These are phyloP conservation scores for Trypanosomatidae sp. DNA, from an alignment of 208 protist genomes.

Conservation along the genomic window DNA sequence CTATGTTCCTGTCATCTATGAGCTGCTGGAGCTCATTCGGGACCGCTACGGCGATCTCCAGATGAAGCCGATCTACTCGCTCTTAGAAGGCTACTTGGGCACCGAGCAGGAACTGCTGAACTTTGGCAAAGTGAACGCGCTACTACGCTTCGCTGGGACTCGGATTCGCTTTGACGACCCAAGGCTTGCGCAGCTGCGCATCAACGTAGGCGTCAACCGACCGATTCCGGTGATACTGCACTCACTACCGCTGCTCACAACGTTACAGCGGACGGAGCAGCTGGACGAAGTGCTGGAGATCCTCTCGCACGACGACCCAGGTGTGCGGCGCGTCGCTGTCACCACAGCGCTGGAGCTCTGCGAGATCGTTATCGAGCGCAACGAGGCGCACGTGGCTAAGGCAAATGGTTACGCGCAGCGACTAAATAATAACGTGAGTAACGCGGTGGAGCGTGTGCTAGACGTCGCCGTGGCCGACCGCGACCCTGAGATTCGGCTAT, in stretches of 20 bases:
- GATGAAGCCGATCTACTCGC: conserved; percentile 45
- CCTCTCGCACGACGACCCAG: conserved; percentile 73
- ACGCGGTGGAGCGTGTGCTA: conserved; percentile 74
- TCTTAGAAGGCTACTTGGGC: conserved; percentile 60
- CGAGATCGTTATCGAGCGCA: conserved; percentile 51
- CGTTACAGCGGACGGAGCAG: conserved; percentile 68
- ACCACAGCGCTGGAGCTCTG: conserved; percentile 67
- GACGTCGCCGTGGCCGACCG: conserved; percentile 84
- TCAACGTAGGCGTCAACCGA: conserved; percentile 40
- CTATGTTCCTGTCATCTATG: conserved; percentile 51
- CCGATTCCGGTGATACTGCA: conserved; percentile 57
- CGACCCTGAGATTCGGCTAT: conserved; percentile 62
- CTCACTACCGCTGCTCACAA: conserved; percentile 68
- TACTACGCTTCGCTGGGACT: conserved; percentile 65
- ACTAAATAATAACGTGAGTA: conserved; percentile 55
- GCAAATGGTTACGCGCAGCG: conserved; percentile 18
- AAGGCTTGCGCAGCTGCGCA: conserved; percentile 39
- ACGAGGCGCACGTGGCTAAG: conserved; percentile 3
- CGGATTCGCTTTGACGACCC: conserved; percentile 33
- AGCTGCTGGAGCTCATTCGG: conserved; percentile 56
- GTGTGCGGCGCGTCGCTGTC: conserved; percentile 60
- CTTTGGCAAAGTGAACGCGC: conserved; percentile 71
- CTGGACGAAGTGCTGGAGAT: conserved; percentile 69
- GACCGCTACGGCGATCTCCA: conserved; percentile 46
- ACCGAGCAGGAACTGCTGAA: conserved; percentile 57